These are phyloP conservation scores for Irpex sp. DNA, from an alignment of 1,284 basidiomycete species.

Conservation along the genomic window DNA sequence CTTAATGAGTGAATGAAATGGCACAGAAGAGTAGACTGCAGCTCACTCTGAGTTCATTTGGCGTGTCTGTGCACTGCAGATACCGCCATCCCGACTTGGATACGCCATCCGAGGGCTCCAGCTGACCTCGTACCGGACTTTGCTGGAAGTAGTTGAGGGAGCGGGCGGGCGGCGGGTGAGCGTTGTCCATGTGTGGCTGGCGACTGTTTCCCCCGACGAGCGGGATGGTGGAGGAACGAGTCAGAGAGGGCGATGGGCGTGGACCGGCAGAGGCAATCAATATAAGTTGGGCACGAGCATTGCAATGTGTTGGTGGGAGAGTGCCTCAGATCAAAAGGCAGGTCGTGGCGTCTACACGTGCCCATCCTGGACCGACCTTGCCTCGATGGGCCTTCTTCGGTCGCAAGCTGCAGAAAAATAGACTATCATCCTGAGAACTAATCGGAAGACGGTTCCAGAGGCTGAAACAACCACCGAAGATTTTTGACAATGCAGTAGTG, in stretches of 20 bases:
- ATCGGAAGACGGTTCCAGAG: no score
- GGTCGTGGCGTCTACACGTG: conserved; percentile 2
- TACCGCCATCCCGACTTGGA: conserved; percentile 62
- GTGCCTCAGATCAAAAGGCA: conserved; percentile 3
- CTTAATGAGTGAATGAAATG: neutral
- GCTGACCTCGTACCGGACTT: conserved; percentile 67
- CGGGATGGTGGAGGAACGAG: conserved; percentile 9
- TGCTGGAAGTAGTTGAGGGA: conserved; percentile 52
- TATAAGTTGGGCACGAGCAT: conserved; percentile 9
- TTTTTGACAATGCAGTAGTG: no score
- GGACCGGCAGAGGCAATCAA: neutral
- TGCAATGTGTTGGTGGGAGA: conserved; percentile 2
- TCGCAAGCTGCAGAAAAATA: no score
- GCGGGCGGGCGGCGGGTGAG: conserved; percentile 22
- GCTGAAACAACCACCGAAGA: no score
- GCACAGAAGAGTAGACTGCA: neutral
- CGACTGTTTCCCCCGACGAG: conserved; percentile 1
- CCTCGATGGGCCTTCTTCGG: neutral
- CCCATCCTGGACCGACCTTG: neutral
- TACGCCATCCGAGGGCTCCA: conserved; percentile 56
- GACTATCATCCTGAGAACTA: no score
- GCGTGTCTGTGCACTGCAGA: conserved; percentile 70
- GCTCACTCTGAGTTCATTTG: conserved; percentile 64
- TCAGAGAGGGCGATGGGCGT: conserved; percentile 1
- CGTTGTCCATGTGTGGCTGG: conserved; percentile 14